These are phyloP conservation scores for Punctularia strigosozonata DNA, from an alignment of 768 basidiomycete genomes.

Conservation along the genomic window DNA sequence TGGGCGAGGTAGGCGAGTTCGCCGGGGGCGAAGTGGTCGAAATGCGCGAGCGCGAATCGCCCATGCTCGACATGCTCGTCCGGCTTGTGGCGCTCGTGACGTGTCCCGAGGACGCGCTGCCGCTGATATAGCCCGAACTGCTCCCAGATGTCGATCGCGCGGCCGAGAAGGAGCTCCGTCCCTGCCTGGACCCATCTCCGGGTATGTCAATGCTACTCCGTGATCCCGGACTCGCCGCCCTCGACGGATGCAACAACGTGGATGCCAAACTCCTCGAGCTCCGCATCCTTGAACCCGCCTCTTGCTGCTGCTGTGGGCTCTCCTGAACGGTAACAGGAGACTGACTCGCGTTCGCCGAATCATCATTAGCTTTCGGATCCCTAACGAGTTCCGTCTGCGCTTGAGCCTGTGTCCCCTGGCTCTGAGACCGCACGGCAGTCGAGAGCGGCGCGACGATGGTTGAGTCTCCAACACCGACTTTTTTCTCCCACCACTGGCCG, in stretches of 20 bases:
- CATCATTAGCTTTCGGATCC: background rate
- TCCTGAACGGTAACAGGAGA: conserved; percentile 1
- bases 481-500: conserved; percentile 71
- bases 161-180: conserved; percentile 6
- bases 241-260: conserved; percentile 30
- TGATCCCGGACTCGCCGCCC: conserved; percentile 5
- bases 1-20: background rate
- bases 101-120: conserved; percentile 2
- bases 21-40: conserved; percentile 2
- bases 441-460: conserved; percentile 5
- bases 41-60: too few relatives aligned
- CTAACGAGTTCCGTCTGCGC: conserved; percentile 9
- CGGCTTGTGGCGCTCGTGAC: background rate
- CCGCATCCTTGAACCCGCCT: conserved; percentile 20
- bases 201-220: conserved; percentile 14
- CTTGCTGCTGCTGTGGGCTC: conserved; percentile 9
- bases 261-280: conserved; percentile 29
- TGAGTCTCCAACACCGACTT: conserved; percentile 62
- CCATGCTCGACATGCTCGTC: too few relatives aligned
- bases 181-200: conserved; percentile 8
- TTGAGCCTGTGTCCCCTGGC: too few relatives aligned
- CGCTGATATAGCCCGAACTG: conserved; percentile 4
- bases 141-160: conserved; percentile 7
- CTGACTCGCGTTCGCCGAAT: background rate
- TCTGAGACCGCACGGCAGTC: conserved; percentile 13